phyloP scores from a whole-genome alignment of 1,284 basidiomycete genomes.

The Ceratobasidium papillatum region DNA sequence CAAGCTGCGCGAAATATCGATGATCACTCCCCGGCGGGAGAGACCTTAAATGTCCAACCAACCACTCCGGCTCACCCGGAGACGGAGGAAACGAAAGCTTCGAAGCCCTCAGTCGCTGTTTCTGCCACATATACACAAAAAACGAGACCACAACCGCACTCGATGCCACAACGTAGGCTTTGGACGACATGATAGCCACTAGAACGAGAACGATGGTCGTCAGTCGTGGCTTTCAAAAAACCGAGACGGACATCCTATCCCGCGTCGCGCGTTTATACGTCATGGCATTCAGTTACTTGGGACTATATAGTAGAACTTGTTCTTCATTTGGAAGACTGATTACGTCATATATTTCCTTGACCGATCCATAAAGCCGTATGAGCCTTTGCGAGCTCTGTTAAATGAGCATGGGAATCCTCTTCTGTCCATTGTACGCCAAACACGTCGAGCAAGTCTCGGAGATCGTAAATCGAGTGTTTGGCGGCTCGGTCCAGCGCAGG shows the following conservation, averaged over 20 bases:
- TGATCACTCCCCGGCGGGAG: constrained; percentile 24
- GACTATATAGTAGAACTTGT: background rate
- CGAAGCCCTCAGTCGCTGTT: background rate
- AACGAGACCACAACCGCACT: background rate
- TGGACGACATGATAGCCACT: background rate
- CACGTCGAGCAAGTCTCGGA: constrained; percentile 16
- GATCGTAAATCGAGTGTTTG: constrained; percentile 27
- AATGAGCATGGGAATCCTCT: background rate
- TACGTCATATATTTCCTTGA: background rate
- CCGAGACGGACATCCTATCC: background rate
- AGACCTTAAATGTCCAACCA: constrained; percentile 18
- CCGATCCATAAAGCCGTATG: constrained; percentile 21
- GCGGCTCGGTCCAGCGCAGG: constrained; percentile 20
- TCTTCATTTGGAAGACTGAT: background rate
- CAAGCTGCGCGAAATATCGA: constrained; percentile 2
- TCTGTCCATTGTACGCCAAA: constrained; percentile 8
- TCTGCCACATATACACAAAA: constrained; percentile 22
- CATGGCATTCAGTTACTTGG: constrained; percentile 2
- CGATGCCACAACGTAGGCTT: background rate
- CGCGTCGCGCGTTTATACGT: constrained; percentile 22
- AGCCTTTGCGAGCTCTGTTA: constrained; percentile 1
- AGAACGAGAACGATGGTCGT: background rate
- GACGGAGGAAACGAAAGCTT: constrained; percentile 27
- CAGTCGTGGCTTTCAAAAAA: background rate
- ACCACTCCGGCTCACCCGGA: background rate